These are phyloP conservation scores for Apophysomyces trapeziformis DNA, from an alignment of 371 early-diverging fungal genomes.

Conservation along the genomic window DNA sequence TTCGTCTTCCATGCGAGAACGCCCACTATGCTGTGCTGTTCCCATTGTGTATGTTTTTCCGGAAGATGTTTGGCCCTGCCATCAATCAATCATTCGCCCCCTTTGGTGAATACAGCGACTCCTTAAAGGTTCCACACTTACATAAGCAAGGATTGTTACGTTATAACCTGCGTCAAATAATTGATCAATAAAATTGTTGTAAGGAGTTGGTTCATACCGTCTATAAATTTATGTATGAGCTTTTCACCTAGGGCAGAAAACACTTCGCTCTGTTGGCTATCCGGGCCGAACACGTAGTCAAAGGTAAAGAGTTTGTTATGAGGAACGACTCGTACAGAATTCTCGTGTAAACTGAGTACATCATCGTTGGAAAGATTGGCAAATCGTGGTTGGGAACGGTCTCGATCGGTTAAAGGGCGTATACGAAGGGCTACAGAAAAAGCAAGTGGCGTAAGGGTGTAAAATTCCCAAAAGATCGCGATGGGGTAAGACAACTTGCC, in stretches of 20 bases:
- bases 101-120: too few relatives aligned
- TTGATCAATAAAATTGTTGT: too few relatives aligned
- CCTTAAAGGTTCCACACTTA: slow-evolving; percentile 12
- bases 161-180: slow-evolving; percentile 73
- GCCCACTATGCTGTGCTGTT: slow-evolving; percentile 76
- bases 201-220: slow-evolving; percentile 26
- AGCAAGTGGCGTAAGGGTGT: neutral
- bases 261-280: slow-evolving; percentile 44
- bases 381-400: slow-evolving; percentile 51
- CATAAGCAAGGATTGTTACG: slow-evolving; percentile 97
- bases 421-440: slow-evolving; percentile 42
- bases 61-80: slow-evolving; percentile 87
- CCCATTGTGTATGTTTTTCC: slow-evolving; percentile 99
- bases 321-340: slow-evolving; percentile 47
- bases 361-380: slow-evolving; percentile 36
- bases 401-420: slow-evolving; percentile 48
- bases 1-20: slow-evolving; percentile 54
- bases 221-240: slow-evolving; percentile 50
- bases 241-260: slow-evolving; percentile 41
- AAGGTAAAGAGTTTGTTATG: slow-evolving; percentile 51
- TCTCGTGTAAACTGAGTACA: slow-evolving; percentile 40
- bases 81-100: neutral
- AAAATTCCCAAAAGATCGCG: too few relatives aligned
- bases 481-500: slow-evolving; percentile 24
- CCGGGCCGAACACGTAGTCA: slow-evolving; percentile 51